Base-by-base conservation (phyloP, 2,329 filamentous ascomycete species). In the Phaeomoniella chlamydospora region DNA sequence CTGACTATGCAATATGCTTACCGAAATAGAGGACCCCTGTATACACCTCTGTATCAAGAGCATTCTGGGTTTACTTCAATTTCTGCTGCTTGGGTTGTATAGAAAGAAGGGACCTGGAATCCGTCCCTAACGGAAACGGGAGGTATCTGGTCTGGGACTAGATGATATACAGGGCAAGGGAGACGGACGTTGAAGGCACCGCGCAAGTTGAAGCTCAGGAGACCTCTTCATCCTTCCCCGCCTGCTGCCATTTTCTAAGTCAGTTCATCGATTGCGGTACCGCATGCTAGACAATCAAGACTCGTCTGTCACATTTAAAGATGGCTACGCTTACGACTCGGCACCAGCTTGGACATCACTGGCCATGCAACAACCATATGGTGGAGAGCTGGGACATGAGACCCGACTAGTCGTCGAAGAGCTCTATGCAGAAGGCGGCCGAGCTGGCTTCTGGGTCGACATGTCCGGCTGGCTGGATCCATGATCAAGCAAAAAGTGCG, bases 391-490 rank as follows among this genome's bases (percentile, higher is more conserved):
- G 4, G 49, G 53, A 36, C 47, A 50, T 35, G 45, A 49, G 26
- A 56, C 56, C 5, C 49, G 49, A 33, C 48, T 49, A 12, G 50
- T 55, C 3, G 54, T 56, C 11, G 44, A 52, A 30, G 45, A 47
- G 15, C 39, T 59, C 29, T 48, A 50, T 26, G 45, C 41, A 12
- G 48, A 57, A 5, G 56, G 57, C 3, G 57, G 58, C 37, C 50
- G 44, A 15, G 44, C 47, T 2, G 46, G 56, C 2, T 58, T 54
- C 37, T 57, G 56, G 55, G 49, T 61, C 17, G 57, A 59, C 39
- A 61, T 56, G 4, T 54, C 54, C 4, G 56, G 55, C 10, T 59
- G 57, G 56, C 43, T 60, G 5, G 46, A 58, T 45, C 45, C 10
- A 6, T 14, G 14, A 6, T 17, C 15, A 17, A 32, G 30, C 9